A percentile compares a stretch with the other conserved stretches of the same genome.
phyloP scores from a whole-genome alignment of 352 stramenopile genomes.

The Hyaloperonospora brassicae region DNA sequence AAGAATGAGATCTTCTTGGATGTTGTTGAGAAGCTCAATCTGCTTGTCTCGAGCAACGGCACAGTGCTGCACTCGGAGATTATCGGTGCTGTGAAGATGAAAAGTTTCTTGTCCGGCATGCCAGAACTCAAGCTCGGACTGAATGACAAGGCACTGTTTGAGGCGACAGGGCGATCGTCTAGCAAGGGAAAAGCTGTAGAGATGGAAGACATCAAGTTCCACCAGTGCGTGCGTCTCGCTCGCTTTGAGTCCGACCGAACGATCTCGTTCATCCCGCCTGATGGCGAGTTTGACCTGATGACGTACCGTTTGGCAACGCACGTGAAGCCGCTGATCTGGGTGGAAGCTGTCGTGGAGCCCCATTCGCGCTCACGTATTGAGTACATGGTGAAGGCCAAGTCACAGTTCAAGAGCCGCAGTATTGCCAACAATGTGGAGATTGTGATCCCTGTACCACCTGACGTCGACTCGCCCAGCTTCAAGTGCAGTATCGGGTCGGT shows the following conservation, averaged over 20 bases:
- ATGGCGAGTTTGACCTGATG: constrained; percentile 99
- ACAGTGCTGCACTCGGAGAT: constrained; percentile 98
- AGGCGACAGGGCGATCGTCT: constrained; percentile 88
- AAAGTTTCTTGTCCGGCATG: constrained; percentile 98
- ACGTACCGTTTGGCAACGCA: constrained; percentile 97
- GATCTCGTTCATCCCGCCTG: constrained; percentile 99
- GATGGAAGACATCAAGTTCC: constrained; percentile 99
- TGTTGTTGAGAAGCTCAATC: constrained; percentile 97
- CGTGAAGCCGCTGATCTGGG: constrained; percentile 99
- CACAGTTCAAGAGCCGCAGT: constrained; percentile 97
- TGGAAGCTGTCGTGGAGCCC: constrained; percentile 96
- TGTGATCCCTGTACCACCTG: constrained; percentile 96
- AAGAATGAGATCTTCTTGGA: constrained; percentile 99
- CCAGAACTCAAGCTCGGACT: constrained; percentile 98
- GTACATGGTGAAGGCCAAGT: constrained; percentile 98
- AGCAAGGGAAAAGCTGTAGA: constrained; percentile 95
- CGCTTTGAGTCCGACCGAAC: constrained; percentile 99
- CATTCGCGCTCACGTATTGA: constrained; percentile 95
- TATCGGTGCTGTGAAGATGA: constrained; percentile 96
- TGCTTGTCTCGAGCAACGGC: constrained; percentile 94
- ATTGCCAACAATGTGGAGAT: constrained; percentile 99
- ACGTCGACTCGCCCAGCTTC: constrained; percentile 98
- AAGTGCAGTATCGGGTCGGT: constrained; percentile 97
- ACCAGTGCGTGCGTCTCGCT: constrained; percentile 98
- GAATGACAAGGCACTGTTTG: constrained; percentile 99